Base-by-base conservation (phyloP, 1,284 basidiomycete genomes). In the Schizopora paradoxa region DNA sequence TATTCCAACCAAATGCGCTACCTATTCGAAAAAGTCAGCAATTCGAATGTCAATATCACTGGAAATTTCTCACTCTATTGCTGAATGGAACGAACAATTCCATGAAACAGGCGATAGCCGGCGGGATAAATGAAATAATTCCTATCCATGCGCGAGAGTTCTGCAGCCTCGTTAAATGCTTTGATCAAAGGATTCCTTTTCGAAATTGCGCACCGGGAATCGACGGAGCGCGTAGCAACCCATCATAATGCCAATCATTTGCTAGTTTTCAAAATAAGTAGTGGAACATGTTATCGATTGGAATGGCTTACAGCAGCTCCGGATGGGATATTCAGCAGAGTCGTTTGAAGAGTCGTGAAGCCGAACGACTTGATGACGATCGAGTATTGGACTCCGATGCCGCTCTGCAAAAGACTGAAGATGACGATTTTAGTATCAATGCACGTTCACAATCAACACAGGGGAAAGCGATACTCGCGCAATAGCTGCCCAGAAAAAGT, bases 341-440 rank as follows among this genome's bases (percentile, higher is more conserved):
- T 62, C 3, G 64, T 59, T 25, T 63, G 47, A 2, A 57, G 49
- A 3, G 57, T 59, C 14, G 51, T 53, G 51, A 63, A 66, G 2
- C 65, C 65, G 42, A 62, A 64, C 13, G 52, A 50, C 33, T 59
- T 61, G 52, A 65, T 62, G 39, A 61, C 53, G 29, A 62, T 51
- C 26, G 54, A 55, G 26, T 54, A 59, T 44, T 61, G 54, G 18
- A 55, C 54, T 10, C 57, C 53, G 22, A 59, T 49, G 7, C 57
- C 59, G 31, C 56, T 57, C 33, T 58, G 57, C 39, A 60, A 41
- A 37, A 56, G 44, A 13, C 49, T 51, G 40, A n/a, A 23, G 34
- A 26, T n/a, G 16, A 26, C n/a, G n/a, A n/a, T n/a, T n/a, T n/a
- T n/a, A n/a, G n/a, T n/a, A n/a, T n/a, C n/a, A n/a, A n/a, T n/a